Evolutionary conservation across 164 flowering plant species (phyloP), one percentile per base, ranked within the genome.

Genomic region (Chimonanthus salicifolius): DNA sequence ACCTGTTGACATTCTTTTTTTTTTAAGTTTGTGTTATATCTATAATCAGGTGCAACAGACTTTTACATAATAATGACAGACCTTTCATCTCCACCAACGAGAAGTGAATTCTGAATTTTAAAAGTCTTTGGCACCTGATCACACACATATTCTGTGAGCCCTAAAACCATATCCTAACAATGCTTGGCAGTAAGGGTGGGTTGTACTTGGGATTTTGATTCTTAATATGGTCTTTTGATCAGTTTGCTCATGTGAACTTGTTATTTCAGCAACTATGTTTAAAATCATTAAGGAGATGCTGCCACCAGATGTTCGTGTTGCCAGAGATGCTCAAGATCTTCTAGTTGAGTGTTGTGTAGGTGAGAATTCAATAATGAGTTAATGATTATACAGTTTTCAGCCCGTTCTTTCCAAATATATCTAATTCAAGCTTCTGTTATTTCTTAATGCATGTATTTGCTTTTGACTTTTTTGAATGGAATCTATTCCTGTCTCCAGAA

Each of bases 311-410:
- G 99, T 96, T 58, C 98, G 99, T 71, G 99, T 96, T 74, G 99
- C 99, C 46, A 87, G 99, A 81, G 99, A 94, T 84, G 88, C 99
- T 74, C 99, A 94, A 79, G 99, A 93, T 84, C 95, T 96, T 78
- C 78, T 96, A 58, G 95, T 94, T 71, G 98, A 96, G 78, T 96
- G 99, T 80, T 96, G 99, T 82, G 99, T 96, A 80, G 98, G 99
- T 92, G 77, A 84, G 94, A 58, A 68, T 8, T 15, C 3, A 65
- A 65, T 65, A 65, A 65, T 45, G 68, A 10, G 48, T 33, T 65
- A 43, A 44, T 65, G 8, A 45, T 33, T 33, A 33, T 33, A 54
- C 15, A 10, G 7, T 54, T 54, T 54, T 54, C 15, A 10, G 33
- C 33, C 33, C 15, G 9, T 13, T 54, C 15, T 54, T 10, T 16